Evolutionary conservation across 495 filamentous ascomycete genomes (phyloP), one percentile per base, ranked within the genome.

Genomic region (Bombardia bombarda): DNA sequence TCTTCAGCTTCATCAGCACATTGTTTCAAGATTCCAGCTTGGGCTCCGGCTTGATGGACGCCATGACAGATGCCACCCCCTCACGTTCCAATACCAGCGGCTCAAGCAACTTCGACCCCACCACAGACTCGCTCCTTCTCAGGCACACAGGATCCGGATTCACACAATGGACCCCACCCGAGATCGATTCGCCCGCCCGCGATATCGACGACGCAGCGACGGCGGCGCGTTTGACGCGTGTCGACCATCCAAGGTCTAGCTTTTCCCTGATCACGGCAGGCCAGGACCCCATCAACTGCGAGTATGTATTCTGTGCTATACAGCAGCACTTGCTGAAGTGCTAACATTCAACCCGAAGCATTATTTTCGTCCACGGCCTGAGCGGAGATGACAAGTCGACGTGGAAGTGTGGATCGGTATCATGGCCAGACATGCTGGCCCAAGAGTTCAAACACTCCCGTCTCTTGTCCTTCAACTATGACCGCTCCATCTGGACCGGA

Each of bases 341-440:
- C 23, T 14, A 18, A 20, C 35, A 19, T 7, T n/a, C 35, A 38
- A 21, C 3, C 20, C 20, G 20, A 7, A 39, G 37, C 43, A 39
- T 45, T n/a, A 39, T 45, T 6, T 45, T 45, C 25, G 43, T 45
- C 43, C 43, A 45, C 32, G 43, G 43, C 16, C 35, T 45, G 16
- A 40, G 38, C 17, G 38, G 38, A 9, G 38, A 40, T 31, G 43
- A 45, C 21, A 30, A 32, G 23, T 37, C 33, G 6, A 38, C 43
- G 2, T 45, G 43, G 43, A 32, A 23, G 18, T 31, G n/a, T 22
- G 25, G 34, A 2, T 32, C 23, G 7, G 19, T 24, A 12, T 38
- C 19, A 6, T 39, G 33, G 43, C 43, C 43, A 6, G 26, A 39
- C 3, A 18, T 18, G 20, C 25, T 45, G 7, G 23, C 34, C 43